Evolutionary conservation across 2,329 filamentous ascomycete genomes (phyloP), one percentile per base, ranked within the genome.

Genomic region (Colletotrichum sp.): DNA sequence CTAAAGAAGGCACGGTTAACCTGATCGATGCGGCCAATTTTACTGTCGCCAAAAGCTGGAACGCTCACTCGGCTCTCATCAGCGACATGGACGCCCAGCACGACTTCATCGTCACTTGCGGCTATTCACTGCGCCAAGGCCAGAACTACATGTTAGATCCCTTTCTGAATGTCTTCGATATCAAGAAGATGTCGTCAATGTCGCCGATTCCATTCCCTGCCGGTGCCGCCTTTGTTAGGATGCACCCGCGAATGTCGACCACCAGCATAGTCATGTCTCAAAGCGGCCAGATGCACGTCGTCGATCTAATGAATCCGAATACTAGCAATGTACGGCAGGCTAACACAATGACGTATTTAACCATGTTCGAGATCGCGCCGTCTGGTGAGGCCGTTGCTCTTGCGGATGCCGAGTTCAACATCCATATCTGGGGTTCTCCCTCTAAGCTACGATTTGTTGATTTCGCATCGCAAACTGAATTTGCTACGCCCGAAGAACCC

Each of bases 31-130:
- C 96, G 2, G 88, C 91, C 70, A 95, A 90, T 71, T 94, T 98
- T 81, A 90, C 91, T 56, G 90, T 98, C 7, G 88, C 97, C 79
- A 97, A 96, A 83, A 92, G 92, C 13, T 99, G 97, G 94, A 95
- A 95, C 82, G 96, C 96, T 1, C 97, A 99, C 82, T 93, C 94
- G 2, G 94, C 95, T 10, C 91, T 93, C 67, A 95, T 99, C 82
- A 98, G 95, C 83, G 96, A 98, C 83, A 98, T 99, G 95, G 97
- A 99, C 86, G 95, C 96, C 10, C 95, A 97, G 82, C 95, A 97
- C 81, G 96, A 98, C 83, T 97, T 97, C 79, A 92, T 99, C 70
- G 94, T 98, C 27, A 98, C 97, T 6, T 99, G 97, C 83, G 97
- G 97, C 43, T 98, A 95, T 85, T 98, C 96, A 2, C 90, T 95